phyloP scores from a whole-genome alignment of 2,329 filamentous ascomycete species.

The Cercospora berteroae region DNA sequence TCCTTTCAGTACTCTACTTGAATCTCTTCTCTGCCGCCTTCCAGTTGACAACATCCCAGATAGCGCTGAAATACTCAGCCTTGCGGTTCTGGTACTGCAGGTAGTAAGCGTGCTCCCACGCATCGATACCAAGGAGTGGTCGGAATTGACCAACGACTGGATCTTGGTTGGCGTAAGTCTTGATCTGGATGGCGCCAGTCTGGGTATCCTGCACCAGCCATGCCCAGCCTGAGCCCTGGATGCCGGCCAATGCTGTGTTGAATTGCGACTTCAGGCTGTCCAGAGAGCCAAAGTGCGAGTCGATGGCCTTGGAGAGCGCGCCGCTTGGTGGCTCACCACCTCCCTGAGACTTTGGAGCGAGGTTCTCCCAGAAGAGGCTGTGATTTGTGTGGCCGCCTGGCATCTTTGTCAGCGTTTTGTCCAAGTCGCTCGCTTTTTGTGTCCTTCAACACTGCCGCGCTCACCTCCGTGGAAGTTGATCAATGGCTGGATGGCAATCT shows the following conservation, averaged over 20 bases:
- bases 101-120: conserved; percentile 96
- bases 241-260: conserved; percentile 62
- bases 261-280: conserved; percentile 62
- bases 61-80: conserved; percentile 88
- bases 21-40: conserved; percentile 62
- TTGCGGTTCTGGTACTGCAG: conserved; percentile 96
- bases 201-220: conserved; percentile 74
- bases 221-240: conserved; percentile 69
- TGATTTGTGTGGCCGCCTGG: conserved; percentile 64
- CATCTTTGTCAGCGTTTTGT: not conserved
- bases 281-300: conserved; percentile 58
- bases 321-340: conserved; percentile 64
- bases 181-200: conserved; percentile 64
- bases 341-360: conserved; percentile 64
- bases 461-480: conserved; percentile 65
- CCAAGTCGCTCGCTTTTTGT: not conserved
- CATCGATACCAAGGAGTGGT: conserved; percentile 85
- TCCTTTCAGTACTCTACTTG: conserved; percentile 25
- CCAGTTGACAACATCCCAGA: conserved; percentile 97
- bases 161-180: conserved; percentile 84
- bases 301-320: conserved; percentile 57
- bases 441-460: conserved; percentile 7
- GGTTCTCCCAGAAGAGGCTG: conserved; percentile 67
- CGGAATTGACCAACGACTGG: conserved; percentile 78
- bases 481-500: conserved; percentile 56